Evolutionary conservation across 192 early-diverging fungal species (phyloP), one percentile per base, ranked within the genome.

Genomic region (Backusella mclennaniae): DNA sequence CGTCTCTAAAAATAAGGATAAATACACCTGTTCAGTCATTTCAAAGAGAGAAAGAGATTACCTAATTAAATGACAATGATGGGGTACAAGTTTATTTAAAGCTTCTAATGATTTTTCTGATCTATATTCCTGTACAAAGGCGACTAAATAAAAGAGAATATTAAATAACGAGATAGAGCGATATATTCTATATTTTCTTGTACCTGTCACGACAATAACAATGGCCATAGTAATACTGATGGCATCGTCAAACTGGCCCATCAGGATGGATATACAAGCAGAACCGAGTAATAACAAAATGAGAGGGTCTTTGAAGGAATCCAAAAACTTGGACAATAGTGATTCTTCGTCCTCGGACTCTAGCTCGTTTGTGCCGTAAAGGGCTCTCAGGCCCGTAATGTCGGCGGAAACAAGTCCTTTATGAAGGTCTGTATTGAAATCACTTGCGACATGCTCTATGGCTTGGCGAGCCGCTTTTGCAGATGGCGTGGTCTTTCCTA

Each of bases 41-140:
- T 15, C 42, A 44, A 33, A 33, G 3, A 33, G 3, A 33, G 33
- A 33, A 33, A 17, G 42, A 44, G 26, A 80, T 71, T 88, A 94
- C 89, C 95, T 85, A 41, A 90, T 80, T n/a, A 95, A 88, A 84
- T 92, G 91, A 83, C 93, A 95, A 76, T 93, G 86, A 79, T 94
- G 93, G n/a, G 95, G 95, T 8, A 94, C 94, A 23, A 95, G 81
- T 69, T 93, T 91, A 81, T 95, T 94, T 67, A 96, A 80, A 6
- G 93, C 95, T 71, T 96, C 91, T 4, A 96, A 80, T 21, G 93
- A 94, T 78, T 96, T 90, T 76, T 95, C 93, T 7, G 93, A 94
- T 52, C 90, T 84, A 78, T 96, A 96, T 76, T 96, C 95, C 79
- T 96, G 95, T 7, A 95, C 88, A 84, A 96, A 96, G 0, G 94